Conservation (phyloP, 2,329 filamentous ascomycete species). For the Lachnellula cervina region DNA sequence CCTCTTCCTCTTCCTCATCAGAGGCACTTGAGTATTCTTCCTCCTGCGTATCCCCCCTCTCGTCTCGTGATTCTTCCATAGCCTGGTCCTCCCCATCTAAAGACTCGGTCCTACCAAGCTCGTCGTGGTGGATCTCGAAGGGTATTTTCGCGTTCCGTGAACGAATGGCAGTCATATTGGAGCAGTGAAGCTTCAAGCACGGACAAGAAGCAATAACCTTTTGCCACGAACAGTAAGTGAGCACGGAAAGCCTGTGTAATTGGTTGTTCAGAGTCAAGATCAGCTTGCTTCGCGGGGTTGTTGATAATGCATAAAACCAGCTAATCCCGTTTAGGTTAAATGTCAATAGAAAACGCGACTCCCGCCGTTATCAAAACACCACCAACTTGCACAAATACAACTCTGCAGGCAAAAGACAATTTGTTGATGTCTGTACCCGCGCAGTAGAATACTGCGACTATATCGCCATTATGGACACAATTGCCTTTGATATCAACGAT, state of each 20-base stretch:
- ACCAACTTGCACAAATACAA: conserved; percentile 18
- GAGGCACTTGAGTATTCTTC: conserved; percentile 44
- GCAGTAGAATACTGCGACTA: conserved; percentile 13
- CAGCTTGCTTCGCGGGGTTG: conserved; percentile 14
- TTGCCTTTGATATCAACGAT: conserved; percentile 93
- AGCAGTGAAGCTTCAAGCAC: conserved; percentile 6
- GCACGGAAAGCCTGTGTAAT: conserved; percentile 12
- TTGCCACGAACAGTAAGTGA: conserved; percentile 3
- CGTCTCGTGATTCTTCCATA: conserved; percentile 35
- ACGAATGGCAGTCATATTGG: conserved; percentile 28
- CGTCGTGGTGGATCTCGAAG: conserved; percentile 37
- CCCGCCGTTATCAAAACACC: conserved; percentile 16
- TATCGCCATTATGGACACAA: conserved; percentile 57
- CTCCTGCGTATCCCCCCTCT: conserved; percentile 31
- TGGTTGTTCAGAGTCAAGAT: conserved; percentile 20
- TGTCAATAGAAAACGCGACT: conserved; percentile 9
- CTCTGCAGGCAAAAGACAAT: conserved; percentile 27
- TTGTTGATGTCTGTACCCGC: conserved; percentile 18
- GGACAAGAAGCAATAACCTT: conserved; percentile 3
- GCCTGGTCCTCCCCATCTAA: conserved; percentile 36
- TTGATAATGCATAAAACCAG: background rate
- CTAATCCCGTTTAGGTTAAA: conserved; percentile 8
- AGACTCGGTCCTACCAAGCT: conserved; percentile 32
- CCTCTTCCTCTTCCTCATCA: conserved; percentile 58
- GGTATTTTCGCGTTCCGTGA: conserved; percentile 28